A percentile compares a stretch with the other conserved stretches of the same genome.
Evolutionary conservation across 768 basidiomycete genomes (phyloP).

Genomic region (Lactifluus volemus): DNA sequence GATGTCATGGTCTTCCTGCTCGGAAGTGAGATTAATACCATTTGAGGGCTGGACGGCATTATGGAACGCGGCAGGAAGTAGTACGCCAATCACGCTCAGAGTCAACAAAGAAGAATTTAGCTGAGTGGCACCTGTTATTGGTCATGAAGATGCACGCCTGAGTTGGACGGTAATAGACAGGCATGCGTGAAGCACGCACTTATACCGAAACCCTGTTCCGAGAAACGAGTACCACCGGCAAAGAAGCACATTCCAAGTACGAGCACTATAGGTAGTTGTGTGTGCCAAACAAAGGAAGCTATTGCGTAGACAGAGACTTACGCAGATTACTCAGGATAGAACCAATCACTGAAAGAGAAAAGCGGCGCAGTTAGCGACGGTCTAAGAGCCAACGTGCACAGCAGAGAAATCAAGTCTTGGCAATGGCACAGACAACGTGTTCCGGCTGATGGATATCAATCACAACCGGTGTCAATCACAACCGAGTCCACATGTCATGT

Average conservation of each 20-base stretch:
- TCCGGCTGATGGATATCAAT: neutral
- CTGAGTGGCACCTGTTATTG: conserved; percentile 45
- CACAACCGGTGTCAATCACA: neutral
- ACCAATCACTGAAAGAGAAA: conserved; percentile 31
- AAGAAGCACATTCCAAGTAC: conserved; percentile 90
- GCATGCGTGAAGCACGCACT: conserved; percentile 37
- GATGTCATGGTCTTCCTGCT: conserved; percentile 34
- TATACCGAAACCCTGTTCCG: conserved; percentile 69
- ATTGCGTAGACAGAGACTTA: conserved; percentile 18
- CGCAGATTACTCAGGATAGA: conserved; percentile 39
- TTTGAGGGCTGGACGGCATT: conserved; percentile 32
- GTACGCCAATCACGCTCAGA: conserved; percentile 70
- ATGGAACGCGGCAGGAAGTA: conserved; percentile 77
- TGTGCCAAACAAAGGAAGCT: neutral
- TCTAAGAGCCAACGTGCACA: neutral
- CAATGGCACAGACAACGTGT: neutral
- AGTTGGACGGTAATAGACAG: neutral
- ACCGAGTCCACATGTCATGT: neutral
- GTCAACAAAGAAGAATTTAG: conserved; percentile 68
- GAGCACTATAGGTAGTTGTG: conserved; percentile 41
- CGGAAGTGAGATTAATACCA: conserved; percentile 22
- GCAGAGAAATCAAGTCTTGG: neutral
- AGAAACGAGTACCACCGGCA: conserved; percentile 68
- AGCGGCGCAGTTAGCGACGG: neutral
- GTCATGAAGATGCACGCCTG: neutral